Conservation (phyloP, 768 basidiomycete genomes). For the Phaffia australis region DNA sequence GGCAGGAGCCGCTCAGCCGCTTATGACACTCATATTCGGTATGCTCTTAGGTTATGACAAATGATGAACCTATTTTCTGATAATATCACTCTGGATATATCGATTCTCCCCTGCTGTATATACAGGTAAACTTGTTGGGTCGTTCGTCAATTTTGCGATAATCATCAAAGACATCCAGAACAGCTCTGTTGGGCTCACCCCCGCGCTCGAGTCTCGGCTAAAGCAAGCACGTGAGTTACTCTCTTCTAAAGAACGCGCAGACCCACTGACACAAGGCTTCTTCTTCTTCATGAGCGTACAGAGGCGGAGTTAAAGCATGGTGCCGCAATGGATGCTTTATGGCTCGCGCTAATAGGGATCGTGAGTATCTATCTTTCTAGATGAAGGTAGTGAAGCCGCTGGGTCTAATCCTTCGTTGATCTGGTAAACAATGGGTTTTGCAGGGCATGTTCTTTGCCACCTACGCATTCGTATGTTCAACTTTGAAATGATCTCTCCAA, state of each 20-base stretch:
- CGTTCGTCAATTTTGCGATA: background rate
- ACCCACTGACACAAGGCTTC: no score
- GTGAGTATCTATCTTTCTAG: no score
- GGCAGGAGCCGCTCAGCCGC: slow-evolving; percentile 61
- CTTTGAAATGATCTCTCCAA: background rate
- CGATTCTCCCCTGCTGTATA: slow-evolving; percentile 16
- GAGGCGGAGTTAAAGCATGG: background rate
- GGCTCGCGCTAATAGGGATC: no score
- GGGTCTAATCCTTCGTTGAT: background rate
- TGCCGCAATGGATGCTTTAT: background rate
- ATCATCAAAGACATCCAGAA: background rate
- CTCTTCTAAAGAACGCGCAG: no score
- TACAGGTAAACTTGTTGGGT: slow-evolving; percentile 4
- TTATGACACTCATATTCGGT: slow-evolving; percentile 61
- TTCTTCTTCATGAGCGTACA: no score
- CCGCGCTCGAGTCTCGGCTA: background rate
- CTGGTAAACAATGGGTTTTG: slow-evolving; percentile 27
- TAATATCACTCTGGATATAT: no score
- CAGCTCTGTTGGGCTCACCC: background rate
- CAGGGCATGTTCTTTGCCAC: slow-evolving; percentile 61
- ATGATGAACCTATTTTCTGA: no score
- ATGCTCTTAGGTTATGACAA: slow-evolving; percentile 27
- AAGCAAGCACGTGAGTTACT: background rate
- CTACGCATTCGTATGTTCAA: background rate
- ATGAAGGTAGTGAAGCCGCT: no score